Evolutionary conservation across 345 rosid species (phyloP).

Genomic region (Aurinia saxatilis): DNA sequence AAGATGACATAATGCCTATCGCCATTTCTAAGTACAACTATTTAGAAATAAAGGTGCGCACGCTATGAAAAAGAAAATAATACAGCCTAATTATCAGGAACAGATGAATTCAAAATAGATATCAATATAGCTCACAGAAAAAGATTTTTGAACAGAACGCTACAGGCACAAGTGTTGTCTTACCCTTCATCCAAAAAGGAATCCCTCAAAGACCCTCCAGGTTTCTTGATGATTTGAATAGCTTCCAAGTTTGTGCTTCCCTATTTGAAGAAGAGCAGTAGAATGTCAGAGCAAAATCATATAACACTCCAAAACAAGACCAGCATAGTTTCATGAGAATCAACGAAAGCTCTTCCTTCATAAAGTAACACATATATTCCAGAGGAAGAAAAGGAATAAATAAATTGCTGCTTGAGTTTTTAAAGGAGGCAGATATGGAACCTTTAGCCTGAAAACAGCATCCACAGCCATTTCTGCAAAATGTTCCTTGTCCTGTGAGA

Average conservation of each 20-base stretch:
- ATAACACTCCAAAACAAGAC: neutral
- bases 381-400: neutral
- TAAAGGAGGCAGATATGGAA: conserved; percentile 14
- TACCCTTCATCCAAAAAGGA: conserved; percentile 99
- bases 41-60: neutral
- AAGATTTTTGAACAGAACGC: neutral
- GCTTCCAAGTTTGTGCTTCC: conserved; percentile 97
- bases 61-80: neutral
- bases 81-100: neutral
- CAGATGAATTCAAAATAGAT: neutral
- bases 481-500: conserved; percentile 89
- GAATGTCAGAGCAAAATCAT: neutral
- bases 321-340: neutral
- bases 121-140: neutral
- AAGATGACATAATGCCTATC: neutral
- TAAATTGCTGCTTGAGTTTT: neutral
- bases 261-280: conserved; percentile 28
- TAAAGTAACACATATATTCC: neutral
- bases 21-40: neutral
- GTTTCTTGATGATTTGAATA: conserved; percentile 95
- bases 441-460: conserved; percentile 91
- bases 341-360: neutral
- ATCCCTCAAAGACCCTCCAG: conserved; percentile 90
- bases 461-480: conserved; percentile 88
- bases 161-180: conserved; percentile 11